A percentile compares a stretch with the other conserved stretches of the same genome.
phyloP scores from a whole-genome alignment of 169 alveolate genomes.

The Perkinsus marinus region DNA sequence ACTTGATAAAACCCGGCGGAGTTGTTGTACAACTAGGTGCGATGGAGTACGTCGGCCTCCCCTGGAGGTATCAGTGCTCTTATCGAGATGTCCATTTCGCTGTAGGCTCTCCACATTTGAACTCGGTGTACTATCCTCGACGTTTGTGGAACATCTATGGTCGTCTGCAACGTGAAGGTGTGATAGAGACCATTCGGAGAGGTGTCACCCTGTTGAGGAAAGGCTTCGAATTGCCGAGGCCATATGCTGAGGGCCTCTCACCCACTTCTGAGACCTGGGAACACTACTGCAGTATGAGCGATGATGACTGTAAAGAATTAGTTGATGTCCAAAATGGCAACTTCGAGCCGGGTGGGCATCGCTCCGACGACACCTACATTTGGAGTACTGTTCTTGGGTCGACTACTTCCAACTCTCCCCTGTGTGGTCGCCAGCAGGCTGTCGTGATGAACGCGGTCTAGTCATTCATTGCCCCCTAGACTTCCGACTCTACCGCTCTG shows the following conservation, averaged over 20 bases:
- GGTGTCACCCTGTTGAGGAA: background rate
- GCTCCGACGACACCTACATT: background rate
- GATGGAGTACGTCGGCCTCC: background rate
- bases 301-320: background rate
- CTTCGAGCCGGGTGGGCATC: background rate
- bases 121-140: background rate
- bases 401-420: background rate
- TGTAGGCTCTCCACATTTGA: background rate
- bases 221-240: background rate
- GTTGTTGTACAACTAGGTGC: background rate
- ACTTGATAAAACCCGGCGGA: background rate
- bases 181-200: background rate
- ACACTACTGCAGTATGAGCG: background rate
- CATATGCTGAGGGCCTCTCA: background rate
- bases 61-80: background rate
- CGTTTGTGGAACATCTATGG: background rate
- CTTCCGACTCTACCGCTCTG: background rate
- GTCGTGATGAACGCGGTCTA: background rate
- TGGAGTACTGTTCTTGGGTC: background rate
- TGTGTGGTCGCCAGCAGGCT: background rate
- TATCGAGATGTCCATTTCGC: background rate
- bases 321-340: background rate
- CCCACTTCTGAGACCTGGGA: background rate
- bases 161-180: background rate
- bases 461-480: background rate